These are phyloP conservation scores for Chaetomiaceae sp. DNA, from an alignment of 2,329 filamentous ascomycete species.

Conservation along the genomic window DNA sequence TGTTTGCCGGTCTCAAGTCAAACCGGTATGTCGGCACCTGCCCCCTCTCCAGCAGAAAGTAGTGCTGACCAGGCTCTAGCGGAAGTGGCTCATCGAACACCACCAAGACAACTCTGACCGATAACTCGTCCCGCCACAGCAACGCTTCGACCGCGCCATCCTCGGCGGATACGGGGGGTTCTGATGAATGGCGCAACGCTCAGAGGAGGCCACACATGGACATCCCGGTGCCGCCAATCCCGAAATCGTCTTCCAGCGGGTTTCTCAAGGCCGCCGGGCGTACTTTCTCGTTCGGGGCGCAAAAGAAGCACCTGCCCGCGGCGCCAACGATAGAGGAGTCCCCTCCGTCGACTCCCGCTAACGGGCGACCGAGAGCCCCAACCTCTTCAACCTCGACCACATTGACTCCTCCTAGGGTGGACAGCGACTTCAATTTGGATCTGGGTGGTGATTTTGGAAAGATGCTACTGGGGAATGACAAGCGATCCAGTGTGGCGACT, in stretches of 20 bases:
- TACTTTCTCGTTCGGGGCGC: conserved; percentile 56
- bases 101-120: conserved; percentile 54
- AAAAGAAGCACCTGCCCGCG: conserved; percentile 44
- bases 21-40: conserved; percentile 46
- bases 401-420: conserved; percentile 46
- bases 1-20: conserved; percentile 52
- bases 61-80: conserved; percentile 32
- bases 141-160: conserved; percentile 59
- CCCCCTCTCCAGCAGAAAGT: neutral
- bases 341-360: conserved; percentile 38
- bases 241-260: conserved; percentile 46
- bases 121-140: conserved; percentile 58
- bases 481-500: conserved; percentile 48
- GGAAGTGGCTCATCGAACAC: conserved; percentile 58
- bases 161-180: conserved; percentile 43
- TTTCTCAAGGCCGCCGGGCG: conserved; percentile 54
- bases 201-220: conserved; percentile 38
- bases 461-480: conserved; percentile 53
- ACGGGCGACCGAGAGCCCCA: conserved; percentile 43
- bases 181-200: conserved; percentile 38
- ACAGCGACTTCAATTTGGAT: conserved; percentile 45
- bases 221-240: conserved; percentile 37
- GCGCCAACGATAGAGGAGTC: conserved; percentile 35
- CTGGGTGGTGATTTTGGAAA: conserved; percentile 54
- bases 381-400: conserved; percentile 52